These are phyloP conservation scores for Aspergillus sp. DNA, from an alignment of 2,329 filamentous ascomycete species.

Conservation along the genomic window DNA sequence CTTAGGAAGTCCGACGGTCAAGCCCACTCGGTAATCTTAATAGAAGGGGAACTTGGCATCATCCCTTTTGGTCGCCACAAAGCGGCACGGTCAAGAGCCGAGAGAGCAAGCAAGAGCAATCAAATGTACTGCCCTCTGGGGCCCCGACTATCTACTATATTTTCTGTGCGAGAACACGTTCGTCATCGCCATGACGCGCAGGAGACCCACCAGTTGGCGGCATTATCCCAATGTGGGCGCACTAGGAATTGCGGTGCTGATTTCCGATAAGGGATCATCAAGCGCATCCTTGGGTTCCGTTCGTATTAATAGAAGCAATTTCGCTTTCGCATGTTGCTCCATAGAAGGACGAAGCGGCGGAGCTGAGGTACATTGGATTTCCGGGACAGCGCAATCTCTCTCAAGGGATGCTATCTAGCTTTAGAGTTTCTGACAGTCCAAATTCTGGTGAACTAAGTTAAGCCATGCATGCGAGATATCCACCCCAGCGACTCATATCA, in stretches of 20 bases:
- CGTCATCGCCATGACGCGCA: conserved; percentile 4
- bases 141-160: neutral
- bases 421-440: neutral
- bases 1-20: neutral
- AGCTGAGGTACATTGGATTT: neutral
- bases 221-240: conserved; percentile 1
- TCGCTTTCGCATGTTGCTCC: neutral
- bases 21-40: neutral
- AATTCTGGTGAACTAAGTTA: neutral
- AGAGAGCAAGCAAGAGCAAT: neutral
- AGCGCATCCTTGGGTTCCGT: neutral
- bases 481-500: neutral
- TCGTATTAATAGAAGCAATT: neutral
- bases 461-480: neutral
- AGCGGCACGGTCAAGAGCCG: neutral
- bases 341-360: neutral
- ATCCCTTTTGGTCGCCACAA: neutral
- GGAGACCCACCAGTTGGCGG: conserved; percentile 3
- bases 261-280: neutral
- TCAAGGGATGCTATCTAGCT: neutral
- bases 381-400: neutral
- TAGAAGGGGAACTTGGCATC: neutral
- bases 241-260: neutral
- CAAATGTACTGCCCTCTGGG: neutral
- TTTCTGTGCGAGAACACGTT: neutral